These are phyloP conservation scores for Zymoseptoria brevis DNA, from an alignment of 2,329 filamentous ascomycete species.

Conservation along the genomic window DNA sequence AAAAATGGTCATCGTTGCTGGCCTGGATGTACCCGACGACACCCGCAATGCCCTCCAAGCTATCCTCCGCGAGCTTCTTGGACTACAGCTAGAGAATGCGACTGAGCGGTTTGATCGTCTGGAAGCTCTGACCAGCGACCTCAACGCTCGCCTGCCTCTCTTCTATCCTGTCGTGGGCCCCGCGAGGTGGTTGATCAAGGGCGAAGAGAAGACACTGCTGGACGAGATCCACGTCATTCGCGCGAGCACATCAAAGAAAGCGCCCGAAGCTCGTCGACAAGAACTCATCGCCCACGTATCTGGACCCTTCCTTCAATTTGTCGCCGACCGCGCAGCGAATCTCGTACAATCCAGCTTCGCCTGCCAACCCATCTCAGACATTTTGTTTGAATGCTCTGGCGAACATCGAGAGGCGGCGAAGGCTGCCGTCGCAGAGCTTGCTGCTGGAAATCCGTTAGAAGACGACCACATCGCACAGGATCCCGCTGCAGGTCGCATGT, in stretches of 20 bases:
- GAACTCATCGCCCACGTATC: constrained; percentile 71
- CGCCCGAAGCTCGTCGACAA: constrained; percentile 62
- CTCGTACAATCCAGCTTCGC: constrained; percentile 72
- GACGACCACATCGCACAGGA: constrained; percentile 54
- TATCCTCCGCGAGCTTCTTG: constrained; percentile 79
- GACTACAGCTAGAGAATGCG: constrained; percentile 48
- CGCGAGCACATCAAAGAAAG: constrained; percentile 85
- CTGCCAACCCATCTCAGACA: constrained; percentile 76
- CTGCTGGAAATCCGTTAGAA: constrained; percentile 32
- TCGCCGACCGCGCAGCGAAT: constrained; percentile 58
- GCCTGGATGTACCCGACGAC: constrained; percentile 88
- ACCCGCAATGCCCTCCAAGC: constrained; percentile 79
- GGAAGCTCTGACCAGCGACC: constrained; percentile 61
- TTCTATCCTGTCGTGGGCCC: constrained; percentile 70
- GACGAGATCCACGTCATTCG: constrained; percentile 72
- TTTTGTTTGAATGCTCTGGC: constrained; percentile 66
- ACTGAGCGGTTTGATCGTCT: constrained; percentile 40
- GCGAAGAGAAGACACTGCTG: constrained; percentile 59
- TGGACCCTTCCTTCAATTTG: constrained; percentile 64
- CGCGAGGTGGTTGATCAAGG: constrained; percentile 55
- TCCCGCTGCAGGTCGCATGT: constrained; percentile 65
- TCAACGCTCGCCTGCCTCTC: constrained; percentile 57
- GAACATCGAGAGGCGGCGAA: constrained; percentile 60
- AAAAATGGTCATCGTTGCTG: constrained; percentile 73
- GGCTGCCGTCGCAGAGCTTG: constrained; percentile 51